Evolutionary conservation across 1,284 basidiomycete genomes (phyloP).

Genomic region (Salmacisia buchloeana): DNA sequence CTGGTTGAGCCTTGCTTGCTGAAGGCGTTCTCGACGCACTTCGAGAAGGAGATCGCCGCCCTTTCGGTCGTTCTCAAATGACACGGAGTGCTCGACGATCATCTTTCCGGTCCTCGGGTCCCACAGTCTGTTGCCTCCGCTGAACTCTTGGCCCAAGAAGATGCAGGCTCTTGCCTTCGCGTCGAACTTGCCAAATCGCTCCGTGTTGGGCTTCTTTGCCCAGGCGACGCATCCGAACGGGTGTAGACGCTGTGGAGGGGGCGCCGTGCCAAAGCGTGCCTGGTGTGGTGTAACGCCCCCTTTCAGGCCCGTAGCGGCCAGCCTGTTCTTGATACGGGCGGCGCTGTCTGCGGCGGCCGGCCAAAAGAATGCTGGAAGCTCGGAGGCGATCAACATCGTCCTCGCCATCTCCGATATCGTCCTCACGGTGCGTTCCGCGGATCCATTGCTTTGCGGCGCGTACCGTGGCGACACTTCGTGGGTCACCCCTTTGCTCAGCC

Average conservation of each 20-base stretch:
- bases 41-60: neutral
- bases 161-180: neutral
- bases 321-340: neutral
- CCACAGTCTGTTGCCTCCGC: neutral
- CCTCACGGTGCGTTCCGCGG: neutral
- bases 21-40: neutral
- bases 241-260: neutral
- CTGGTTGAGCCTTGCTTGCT: neutral
- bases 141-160: neutral
- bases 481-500: neutral
- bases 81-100: neutral
- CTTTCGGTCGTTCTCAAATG: neutral
- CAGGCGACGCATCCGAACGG: neutral
- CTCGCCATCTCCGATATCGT: neutral
- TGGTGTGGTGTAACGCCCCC: neutral
- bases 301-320: neutral
- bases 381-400: neutral
- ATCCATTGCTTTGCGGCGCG: slow-evolving; percentile 3
- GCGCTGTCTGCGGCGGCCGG: neutral
- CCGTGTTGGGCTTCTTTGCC: neutral
- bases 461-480: neutral
- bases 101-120: neutral
- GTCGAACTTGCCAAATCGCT: neutral
- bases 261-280: neutral
- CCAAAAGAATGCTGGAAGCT: slow-evolving; percentile 4